phyloP scores from a whole-genome alignment of 169 alveolate species.

The Perkinsus marinus region DNA sequence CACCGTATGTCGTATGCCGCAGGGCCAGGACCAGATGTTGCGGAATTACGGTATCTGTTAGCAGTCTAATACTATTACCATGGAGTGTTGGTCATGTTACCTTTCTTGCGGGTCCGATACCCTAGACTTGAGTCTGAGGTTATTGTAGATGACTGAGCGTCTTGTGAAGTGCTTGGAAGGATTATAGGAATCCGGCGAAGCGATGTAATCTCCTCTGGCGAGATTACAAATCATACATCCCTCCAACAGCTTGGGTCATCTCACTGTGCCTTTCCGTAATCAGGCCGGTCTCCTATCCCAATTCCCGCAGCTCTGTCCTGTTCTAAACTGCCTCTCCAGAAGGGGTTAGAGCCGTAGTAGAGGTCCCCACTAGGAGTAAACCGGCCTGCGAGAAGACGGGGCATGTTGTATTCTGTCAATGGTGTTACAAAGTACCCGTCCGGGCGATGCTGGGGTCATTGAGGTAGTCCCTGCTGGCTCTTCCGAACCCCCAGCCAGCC shows the following conservation, averaged over 20 bases:
- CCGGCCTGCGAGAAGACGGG: not conserved
- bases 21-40: not conserved
- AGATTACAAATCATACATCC: not conserved
- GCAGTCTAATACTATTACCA: no score
- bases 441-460: not conserved
- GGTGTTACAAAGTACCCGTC: not conserved
- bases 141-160: not conserved
- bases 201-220: not conserved
- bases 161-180: not conserved
- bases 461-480: not conserved
- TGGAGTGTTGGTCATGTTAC: no score
- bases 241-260: not conserved
- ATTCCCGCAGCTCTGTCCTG: not conserved
- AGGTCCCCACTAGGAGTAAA: not conserved
- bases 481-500: not conserved
- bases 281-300: not conserved
- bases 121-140: not conserved
- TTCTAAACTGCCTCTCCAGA: not conserved
- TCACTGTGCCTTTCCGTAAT: not conserved
- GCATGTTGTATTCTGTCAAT: not conserved
- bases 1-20: not conserved
- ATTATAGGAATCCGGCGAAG: not conserved
- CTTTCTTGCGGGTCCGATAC: not conserved
- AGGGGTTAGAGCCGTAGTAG: not conserved
- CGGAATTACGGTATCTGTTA: not conserved